phyloP scores from a whole-genome alignment of 345 rosid genomes.

The Linum lewisii region DNA sequence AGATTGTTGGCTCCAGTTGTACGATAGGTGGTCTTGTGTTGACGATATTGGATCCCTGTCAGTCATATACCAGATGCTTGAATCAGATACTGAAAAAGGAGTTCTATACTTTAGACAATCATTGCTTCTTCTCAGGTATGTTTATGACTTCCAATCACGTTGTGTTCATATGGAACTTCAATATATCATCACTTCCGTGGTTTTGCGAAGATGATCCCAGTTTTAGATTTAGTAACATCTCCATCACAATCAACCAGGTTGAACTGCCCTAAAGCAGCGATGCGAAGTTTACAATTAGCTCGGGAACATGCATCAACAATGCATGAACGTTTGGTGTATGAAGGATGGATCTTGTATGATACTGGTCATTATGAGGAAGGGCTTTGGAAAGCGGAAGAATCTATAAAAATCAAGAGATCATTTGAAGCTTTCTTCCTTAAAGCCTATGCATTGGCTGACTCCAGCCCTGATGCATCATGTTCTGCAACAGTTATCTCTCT shows the following conservation, averaged over 20 bases:
- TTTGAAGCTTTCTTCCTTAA: conserved; percentile 98
- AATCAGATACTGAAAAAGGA: conserved; percentile 85
- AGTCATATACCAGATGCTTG: conserved; percentile 97
- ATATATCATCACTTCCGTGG: too few relatives aligned
- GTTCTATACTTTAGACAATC: conserved; percentile 92
- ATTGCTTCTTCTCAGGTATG: conserved; percentile 81
- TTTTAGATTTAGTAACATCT: too few relatives aligned
- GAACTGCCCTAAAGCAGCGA: conserved; percentile 93
- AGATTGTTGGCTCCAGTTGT: conserved; percentile 97
- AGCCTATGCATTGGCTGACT: conserved; percentile 97
- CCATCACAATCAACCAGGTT: too few relatives aligned
- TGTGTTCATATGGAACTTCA: too few relatives aligned
- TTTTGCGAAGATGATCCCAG: too few relatives aligned
- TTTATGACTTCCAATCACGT: neutral
- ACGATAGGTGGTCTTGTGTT: conserved; percentile 91
- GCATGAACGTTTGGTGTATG: conserved; percentile 86
- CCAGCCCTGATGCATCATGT: conserved; percentile 72
- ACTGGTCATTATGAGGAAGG: conserved; percentile 96
- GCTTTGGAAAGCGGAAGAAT: conserved; percentile 79
- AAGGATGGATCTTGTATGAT: conserved; percentile 97
- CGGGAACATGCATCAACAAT: conserved; percentile 77
- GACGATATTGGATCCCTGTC: conserved; percentile 97
- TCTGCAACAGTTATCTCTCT: conserved; percentile 76
- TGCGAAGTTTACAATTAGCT: conserved; percentile 92
- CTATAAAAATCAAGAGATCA: conserved; percentile 69